Percentiles rank a stretch among this genome's conserved stretches.
Evolutionary conservation across 495 filamentous ascomycete species (phyloP).

Genomic region (Penicillium paradoxum): DNA sequence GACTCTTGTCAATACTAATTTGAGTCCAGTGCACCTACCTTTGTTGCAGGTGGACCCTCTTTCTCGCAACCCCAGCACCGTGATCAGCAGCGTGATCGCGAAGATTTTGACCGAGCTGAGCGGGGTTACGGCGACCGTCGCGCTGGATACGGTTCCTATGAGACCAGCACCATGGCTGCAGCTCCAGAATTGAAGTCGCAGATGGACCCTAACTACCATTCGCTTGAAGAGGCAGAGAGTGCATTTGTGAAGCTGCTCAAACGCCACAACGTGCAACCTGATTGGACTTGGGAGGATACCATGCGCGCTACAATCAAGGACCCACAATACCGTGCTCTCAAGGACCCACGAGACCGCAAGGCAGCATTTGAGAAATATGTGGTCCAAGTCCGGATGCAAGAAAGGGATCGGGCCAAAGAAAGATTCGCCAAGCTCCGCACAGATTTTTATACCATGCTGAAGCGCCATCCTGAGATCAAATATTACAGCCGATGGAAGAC

Average conservation of each 20-base stretch:
- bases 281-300: conserved; percentile 90
- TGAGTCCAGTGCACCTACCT: conserved; percentile 54
- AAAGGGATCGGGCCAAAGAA: conserved; percentile 93
- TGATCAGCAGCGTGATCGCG: conserved; percentile 27
- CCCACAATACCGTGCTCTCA: conserved; percentile 87
- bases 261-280: conserved; percentile 75
- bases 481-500: conserved; percentile 98
- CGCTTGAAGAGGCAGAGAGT: conserved; percentile 85
- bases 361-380: conserved; percentile 94
- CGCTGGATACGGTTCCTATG: conserved; percentile 54
- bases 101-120: conserved; percentile 44
- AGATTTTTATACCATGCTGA: conserved; percentile 95
- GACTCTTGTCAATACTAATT: conserved; percentile 20
- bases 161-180: conserved; percentile 52
- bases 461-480: conserved; percentile 95
- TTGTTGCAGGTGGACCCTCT: conserved; percentile 59
- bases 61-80: conserved; percentile 42
- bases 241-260: conserved; percentile 91
- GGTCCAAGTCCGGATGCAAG: conserved; percentile 81
- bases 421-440: conserved; percentile 86
- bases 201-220: conserved; percentile 78
- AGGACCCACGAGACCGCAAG: conserved; percentile 89
- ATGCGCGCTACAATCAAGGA: conserved; percentile 89
- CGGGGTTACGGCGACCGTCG: conserved; percentile 61
- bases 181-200: conserved; percentile 58